Conservation (phyloP, 2,329 filamentous ascomycete species). For the Colletotrichum chrysophilum region DNA sequence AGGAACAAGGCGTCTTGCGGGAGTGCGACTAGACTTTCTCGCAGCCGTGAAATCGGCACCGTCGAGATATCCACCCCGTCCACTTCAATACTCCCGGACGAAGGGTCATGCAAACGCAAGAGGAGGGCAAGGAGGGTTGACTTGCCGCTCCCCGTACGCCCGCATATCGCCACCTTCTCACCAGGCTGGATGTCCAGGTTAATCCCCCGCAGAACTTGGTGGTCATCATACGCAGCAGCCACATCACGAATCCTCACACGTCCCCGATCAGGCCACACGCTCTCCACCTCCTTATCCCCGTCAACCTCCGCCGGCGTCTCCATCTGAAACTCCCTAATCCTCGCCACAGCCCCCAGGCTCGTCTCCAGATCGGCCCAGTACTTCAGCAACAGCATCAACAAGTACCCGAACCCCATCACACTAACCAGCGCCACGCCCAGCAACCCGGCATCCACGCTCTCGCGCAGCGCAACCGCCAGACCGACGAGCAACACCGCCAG, state of each 20-base stretch:
- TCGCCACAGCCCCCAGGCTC: conserved; percentile 30
- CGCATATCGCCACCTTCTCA: conserved; percentile 46
- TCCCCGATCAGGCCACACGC: background rate
- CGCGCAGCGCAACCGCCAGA: conserved; percentile 37
- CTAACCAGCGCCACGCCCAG: conserved; percentile 32
- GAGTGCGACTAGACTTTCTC: conserved; percentile 42
- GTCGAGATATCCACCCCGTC: conserved; percentile 44
- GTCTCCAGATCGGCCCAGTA: conserved; percentile 38
- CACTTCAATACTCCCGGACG: conserved; percentile 44
- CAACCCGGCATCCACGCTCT: background rate
- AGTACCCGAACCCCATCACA: conserved; percentile 38
- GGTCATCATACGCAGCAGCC: background rate
- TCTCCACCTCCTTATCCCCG: background rate
- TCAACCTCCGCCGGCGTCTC: conserved; percentile 25
- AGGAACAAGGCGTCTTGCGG: conserved; percentile 59
- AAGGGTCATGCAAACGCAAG: conserved; percentile 52
- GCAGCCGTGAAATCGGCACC: conserved; percentile 26
- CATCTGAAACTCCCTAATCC: conserved; percentile 32
- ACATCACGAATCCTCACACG: background rate
- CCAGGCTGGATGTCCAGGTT: conserved; percentile 34
- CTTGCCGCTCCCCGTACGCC: conserved; percentile 44
- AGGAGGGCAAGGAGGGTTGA: conserved; percentile 45
- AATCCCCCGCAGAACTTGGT: conserved; percentile 31
- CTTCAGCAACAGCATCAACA: conserved; percentile 32
- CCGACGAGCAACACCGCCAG: conserved; percentile 51